Evolutionary conservation across 768 basidiomycete species (phyloP), one percentile per base, ranked within the genome.

Genomic region (Mycena crocata): DNA sequence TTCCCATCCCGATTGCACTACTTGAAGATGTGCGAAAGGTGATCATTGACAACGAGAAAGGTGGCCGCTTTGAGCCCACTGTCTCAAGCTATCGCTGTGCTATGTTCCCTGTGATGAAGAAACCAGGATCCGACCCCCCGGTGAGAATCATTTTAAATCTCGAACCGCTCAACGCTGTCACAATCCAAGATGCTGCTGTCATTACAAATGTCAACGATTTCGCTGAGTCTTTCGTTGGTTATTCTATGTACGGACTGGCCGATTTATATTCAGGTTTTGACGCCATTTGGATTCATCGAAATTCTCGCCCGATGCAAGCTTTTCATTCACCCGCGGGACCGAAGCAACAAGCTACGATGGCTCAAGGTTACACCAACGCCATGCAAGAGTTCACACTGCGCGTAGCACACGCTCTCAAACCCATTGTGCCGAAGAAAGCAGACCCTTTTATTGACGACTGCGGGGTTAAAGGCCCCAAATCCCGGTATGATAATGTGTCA

Each of bases 231-330:
- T 77, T 71, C 55, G 72, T 61, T 13, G 76, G 66, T 0, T 67
- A 72, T 9, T 31, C 69, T 0, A 69, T 74, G 8, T 75, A 77
- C 42, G 72, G 74, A 0, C 64, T 75, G 0, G 56, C 71, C 3
- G 77, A 81, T 55, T 59, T 81, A 4, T 78, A 71, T 54, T 68
- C 75, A 0, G 80, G 79, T 2, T 81, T 77, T 46, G 76, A 84
- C 45, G 78, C n/a, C n/a, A n/a, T n/a, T n/a, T n/a, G n/a, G n/a
- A n/a, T n/a, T n/a, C n/a, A n/a, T n/a, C n/a, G n/a, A n/a, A n/a
- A n/a, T n/a, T n/a, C n/a, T n/a, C n/a, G n/a, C n/a, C n/a, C n/a
- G n/a, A n/a, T n/a, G n/a, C n/a, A n/a, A n/a, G n/a, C n/a, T n/a
- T n/a, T 65, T 15, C 57, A 64, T 31, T 69, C 68, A 1, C 63